Evolutionary conservation across 2,329 filamentous ascomycete species (phyloP).

Genomic region (Phialocephala sp.): DNA sequence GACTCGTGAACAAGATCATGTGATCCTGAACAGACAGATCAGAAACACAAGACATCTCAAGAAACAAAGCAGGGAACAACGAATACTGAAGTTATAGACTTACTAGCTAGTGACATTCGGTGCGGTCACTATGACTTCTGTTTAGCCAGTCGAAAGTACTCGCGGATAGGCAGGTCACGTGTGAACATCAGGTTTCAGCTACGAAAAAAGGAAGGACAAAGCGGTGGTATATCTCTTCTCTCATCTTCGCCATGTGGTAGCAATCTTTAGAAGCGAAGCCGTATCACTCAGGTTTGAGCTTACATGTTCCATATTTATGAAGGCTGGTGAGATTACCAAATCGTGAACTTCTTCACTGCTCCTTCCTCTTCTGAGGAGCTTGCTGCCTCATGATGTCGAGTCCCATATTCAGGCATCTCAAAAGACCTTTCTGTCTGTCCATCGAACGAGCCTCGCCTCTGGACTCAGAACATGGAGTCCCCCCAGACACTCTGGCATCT

Average conservation of each 20-base stretch:
- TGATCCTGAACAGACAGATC: too few species aligned
- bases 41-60: too few species aligned
- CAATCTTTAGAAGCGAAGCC: background rate
- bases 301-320: background rate
- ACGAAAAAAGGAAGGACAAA: background rate
- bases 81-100: too few species aligned
- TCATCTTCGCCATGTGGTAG: background rate
- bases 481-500: background rate
- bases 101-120: too few species aligned
- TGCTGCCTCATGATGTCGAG: conserved; percentile 2
- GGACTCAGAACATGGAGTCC: background rate
- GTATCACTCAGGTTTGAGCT: background rate
- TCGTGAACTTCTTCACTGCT: background rate
- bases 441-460: background rate
- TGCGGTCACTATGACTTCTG: too few species aligned
- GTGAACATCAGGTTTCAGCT: too few species aligned
- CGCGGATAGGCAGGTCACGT: too few species aligned
- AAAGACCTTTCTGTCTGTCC: background rate
- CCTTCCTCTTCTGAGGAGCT: background rate
- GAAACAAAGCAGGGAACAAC: too few species aligned
- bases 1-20: too few species aligned
- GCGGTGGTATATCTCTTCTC: background rate
- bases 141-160: too few species aligned
- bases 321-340: background rate
- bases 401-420: background rate